These are phyloP conservation scores for Vigna mungo DNA, from an alignment of 306 rosid species.

Conservation along the genomic window DNA sequence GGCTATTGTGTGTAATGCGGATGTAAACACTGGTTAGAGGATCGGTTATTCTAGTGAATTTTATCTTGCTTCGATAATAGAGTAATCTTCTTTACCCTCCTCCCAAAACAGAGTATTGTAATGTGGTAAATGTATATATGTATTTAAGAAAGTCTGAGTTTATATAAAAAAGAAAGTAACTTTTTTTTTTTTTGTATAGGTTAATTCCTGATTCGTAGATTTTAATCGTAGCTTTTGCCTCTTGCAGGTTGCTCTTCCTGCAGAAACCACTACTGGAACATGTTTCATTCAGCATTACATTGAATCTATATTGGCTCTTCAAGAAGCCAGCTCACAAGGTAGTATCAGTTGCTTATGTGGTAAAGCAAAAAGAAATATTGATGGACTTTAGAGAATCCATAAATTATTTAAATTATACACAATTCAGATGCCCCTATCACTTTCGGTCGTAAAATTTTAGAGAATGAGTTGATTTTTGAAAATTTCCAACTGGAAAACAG, in stretches of 20 bases:
- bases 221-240: conserved; percentile 33
- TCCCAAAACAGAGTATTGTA: neutral
- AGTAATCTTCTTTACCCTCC: conserved; percentile 21
- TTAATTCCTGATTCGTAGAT: conserved; percentile 23
- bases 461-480: conserved; percentile 4
- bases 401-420: neutral
- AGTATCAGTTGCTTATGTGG: conserved; percentile 13
- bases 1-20: conserved; percentile 16
- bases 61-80: neutral
- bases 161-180: neutral
- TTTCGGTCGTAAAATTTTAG: neutral
- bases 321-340: conserved; percentile 87
- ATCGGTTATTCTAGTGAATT: neutral
- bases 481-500: conserved; percentile 6
- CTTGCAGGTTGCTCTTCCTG: conserved; percentile 94
- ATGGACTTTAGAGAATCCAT: neutral
- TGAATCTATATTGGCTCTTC: conserved; percentile 86
- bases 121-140: neutral
- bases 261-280: conserved; percentile 78
- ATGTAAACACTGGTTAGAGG: neutral
- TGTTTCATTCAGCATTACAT: conserved; percentile 81
- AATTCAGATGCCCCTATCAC: neutral
- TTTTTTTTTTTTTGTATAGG: neutral
- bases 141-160: conserved; percentile 20
- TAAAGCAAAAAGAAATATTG: conserved; percentile 20